phyloP scores from a whole-genome alignment of 345 rosid genomes.

The Lepidium didymum region DNA sequence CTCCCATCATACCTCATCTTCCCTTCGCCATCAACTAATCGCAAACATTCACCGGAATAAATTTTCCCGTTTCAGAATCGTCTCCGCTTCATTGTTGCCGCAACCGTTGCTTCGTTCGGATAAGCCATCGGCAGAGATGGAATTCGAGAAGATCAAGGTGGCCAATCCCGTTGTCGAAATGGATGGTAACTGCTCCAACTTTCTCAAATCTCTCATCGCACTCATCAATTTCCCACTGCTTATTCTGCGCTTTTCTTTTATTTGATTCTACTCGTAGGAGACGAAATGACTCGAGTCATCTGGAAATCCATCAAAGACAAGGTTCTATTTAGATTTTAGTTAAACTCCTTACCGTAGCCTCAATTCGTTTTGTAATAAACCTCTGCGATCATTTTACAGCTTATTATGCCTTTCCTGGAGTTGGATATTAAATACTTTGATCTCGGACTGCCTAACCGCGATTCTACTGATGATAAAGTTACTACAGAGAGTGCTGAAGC shows the following conservation, averaged over 20 bases:
- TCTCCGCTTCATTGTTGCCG: no score
- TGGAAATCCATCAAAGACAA: conserved; percentile 62
- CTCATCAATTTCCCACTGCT: not conserved
- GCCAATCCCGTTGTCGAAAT: conserved; percentile 49
- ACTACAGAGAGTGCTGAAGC: conserved; percentile 56
- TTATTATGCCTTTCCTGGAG: conserved; percentile 55
- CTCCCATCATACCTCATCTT: not conserved
- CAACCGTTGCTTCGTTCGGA: conserved; percentile 21
- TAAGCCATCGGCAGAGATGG: conserved; percentile 42
- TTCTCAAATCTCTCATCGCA: not conserved
- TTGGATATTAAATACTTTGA: conserved; percentile 63
- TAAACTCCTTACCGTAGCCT: not conserved
- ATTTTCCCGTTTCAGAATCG: not conserved
- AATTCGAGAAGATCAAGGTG: conserved; percentile 44
- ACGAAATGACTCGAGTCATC: conserved; percentile 66
- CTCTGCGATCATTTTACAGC: conserved; percentile 29
- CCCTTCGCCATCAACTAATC: conserved; percentile 1
- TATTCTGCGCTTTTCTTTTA: not conserved
- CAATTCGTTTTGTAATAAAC: not conserved
- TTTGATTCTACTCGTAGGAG: conserved; percentile 28
- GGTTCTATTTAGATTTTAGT: conserved; percentile 5
- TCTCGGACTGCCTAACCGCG: conserved; percentile 59
- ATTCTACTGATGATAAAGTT: conserved; percentile 52
- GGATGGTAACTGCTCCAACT: conserved; percentile 34
- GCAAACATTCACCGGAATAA: not conserved